Base-by-base conservation (phyloP, 1,284 basidiomycete species). In the Microstroma glucosiphilum region DNA sequence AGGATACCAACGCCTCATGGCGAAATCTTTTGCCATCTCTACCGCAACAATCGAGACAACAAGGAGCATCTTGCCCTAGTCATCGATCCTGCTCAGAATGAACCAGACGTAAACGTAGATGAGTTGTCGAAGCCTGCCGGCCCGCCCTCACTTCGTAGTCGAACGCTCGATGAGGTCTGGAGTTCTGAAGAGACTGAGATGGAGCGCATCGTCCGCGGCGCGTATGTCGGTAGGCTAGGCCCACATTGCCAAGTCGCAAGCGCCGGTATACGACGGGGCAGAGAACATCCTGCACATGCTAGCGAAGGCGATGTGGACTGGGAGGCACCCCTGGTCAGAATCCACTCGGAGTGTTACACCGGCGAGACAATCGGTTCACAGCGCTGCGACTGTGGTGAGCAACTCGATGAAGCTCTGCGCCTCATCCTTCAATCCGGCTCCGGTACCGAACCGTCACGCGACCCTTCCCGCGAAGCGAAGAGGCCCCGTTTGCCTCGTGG, bases 51-150 rank as follows among this genome's bases (percentile, higher is more conserved):
- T 76, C 86, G 84, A 63, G 91, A 92, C 81, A 61, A 67, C 53
- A 98, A 98, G 81, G 96, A 99, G 78, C 96, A 99, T 78, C 85
- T 99, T n/a, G 94, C 96, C 0, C 87, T 99, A 61, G 92, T 98
- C 64, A 86, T 94, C 56, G 96, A 98, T 80, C 73, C 75, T 2
- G 68, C 69, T 23, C 75, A 77, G 63, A 78, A 76, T 60, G 53
- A 57, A 12, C 46, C 46, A n/a, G 46, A 48, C 30, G 54, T 23
- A n/a, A 48, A 23, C 37, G 49, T 40, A 8, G 57, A 49, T 4
- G 46, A 58, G 6, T 51, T 15, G 62, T 48, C 54, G 46, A 63
- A 19, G 43, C 55, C n/a, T 37, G 19, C 51, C 55, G 63, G 13
- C 59, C 59, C 51, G 48, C 54, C 56, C 15, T 63, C 57, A 43